Base-by-base conservation (phyloP, 257 asterid species). In the Striga asiatica region DNA sequence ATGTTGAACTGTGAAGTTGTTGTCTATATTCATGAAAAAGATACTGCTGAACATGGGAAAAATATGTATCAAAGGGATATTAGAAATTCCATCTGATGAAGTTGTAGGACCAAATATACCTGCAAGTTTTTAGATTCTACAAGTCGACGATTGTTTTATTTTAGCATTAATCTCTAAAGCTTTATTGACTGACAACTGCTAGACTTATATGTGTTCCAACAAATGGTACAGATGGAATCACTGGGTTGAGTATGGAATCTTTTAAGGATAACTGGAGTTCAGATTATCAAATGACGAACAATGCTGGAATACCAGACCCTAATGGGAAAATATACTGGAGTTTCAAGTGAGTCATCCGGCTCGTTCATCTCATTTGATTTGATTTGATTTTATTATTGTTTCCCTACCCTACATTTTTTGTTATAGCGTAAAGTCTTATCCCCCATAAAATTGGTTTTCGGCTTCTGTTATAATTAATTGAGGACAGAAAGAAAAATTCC, bases 241-340 rank as follows among this genome's bases (percentile, higher is more conserved):
- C 98, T 48, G 98, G 98, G 64, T 77, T 91, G 89, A 91, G 88
- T 69, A 51, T 72, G 77, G 22, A 68, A 37, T 87, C 97, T 65
- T 84, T 91, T 73, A 79, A 32, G 68, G 77, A 84, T 17, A 91
- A 91, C 62, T 91, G 98, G 98, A 59, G 77, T 47, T 67, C 98
- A 31, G 82, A 67, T 24, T 91, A 87, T 72, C 97, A 87, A 69
- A 80, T 62, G 45, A 91, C 98, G n/a, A 91, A 91, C 61, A 76
- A 84, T 84, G 97, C 98, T 60, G 98, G 98, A 72, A 78, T 91
- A 66, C 98, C 98, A 0, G 98, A 91, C 76, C 94, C 98, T 41
- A 49, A 74, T 49, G 98, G 97, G 59, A 73, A 73, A 50, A 82
- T 69, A 72, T 68, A 74, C 73, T 91, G 98, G 98, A 75, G 67